Evolutionary conservation across 805 yeast species (phyloP).

Genomic region (Sugiyamaella marilandica): DNA sequence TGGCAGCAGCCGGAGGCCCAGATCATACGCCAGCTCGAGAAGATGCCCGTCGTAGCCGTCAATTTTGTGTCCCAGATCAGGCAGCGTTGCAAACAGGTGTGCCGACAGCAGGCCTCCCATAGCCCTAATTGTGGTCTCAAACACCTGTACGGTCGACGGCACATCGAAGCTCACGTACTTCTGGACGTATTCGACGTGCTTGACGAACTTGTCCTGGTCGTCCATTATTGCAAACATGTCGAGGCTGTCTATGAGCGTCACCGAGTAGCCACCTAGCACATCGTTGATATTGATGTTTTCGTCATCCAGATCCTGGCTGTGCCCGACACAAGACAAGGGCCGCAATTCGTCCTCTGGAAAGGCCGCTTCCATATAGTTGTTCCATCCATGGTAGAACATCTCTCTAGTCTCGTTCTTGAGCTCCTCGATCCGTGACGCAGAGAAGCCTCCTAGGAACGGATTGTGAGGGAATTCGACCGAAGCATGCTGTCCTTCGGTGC

Average conservation of each 20-base stretch:
- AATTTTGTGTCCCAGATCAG: constrained; percentile 39
- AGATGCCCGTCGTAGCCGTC: constrained; percentile 64
- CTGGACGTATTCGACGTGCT: constrained; percentile 40
- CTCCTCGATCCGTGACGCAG: neutral
- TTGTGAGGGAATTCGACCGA: neutral
- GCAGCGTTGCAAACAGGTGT: constrained; percentile 63
- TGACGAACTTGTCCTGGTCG: constrained; percentile 51
- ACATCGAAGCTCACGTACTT: constrained; percentile 47
- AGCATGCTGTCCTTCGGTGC: neutral
- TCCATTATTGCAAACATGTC: constrained; percentile 75
- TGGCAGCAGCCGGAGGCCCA: constrained; percentile 65
- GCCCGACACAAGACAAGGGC: constrained; percentile 68
- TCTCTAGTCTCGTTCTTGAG: constrained; percentile 42
- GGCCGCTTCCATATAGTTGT: constrained; percentile 60
- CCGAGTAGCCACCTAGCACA: constrained; percentile 76
- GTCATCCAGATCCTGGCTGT: constrained; percentile 57
- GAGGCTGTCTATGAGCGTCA: constrained; percentile 72
- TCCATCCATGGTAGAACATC: constrained; percentile 72
- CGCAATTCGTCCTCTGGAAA: constrained; percentile 75
- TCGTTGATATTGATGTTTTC: constrained; percentile 65
- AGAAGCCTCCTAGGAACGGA: constrained; percentile 4
- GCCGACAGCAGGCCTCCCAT: constrained; percentile 78
- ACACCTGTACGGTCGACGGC: constrained; percentile 69
- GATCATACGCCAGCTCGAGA: constrained; percentile 64
- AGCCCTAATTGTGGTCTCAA: constrained; percentile 77